Evolutionary conservation across 139 green algal genomes (phyloP), one percentile per base, ranked within the genome.

Genomic region (Tetradesmus obliquus): DNA sequence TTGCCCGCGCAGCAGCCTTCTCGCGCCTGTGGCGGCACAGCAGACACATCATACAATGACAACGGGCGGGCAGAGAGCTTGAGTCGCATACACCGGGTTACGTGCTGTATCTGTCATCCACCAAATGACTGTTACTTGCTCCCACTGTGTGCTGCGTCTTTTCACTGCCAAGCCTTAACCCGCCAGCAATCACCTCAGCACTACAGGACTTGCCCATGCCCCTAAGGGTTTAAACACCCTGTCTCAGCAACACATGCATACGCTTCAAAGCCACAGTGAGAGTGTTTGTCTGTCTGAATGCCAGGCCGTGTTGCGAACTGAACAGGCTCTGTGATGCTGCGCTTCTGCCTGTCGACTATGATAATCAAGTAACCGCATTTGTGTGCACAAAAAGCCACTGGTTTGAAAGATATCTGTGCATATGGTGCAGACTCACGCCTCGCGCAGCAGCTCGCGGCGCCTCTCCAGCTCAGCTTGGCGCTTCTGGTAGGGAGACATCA

Each of bases 381-480:
- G 32, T 45, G 32, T 45, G 32, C 32, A 45, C 32, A 45, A 45
- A 45, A 45, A 45, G 32, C 32, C 32, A 45, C 32, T 45, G 32
- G 32, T 10, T 24, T 88, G 2, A 9, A 53, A 20, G n/a, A 55
- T 66, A 12, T 45, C 51, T 69, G 45, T n/a, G 15, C 5, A 10
- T 66, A 45, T 51, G 13, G 51, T 58, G 32, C 32, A 45, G 1
- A 82, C 91, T 90, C 60, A 91, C 92, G 90, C 72, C 60, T 90
- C 72, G 55, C 92, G 86, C 57, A 94, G 82, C 60, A 93, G 19
- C 86, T 94, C 90, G 2, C 86, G 81, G 86, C 92, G 92, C 32
- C 60, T 71, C 90, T 94, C 90, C 86, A 94, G 55, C 58, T 94
- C 92, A 19, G 71, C 45, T 87, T 93, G 90, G 19, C 92, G 92